phyloP scores from a whole-genome alignment of 2,329 filamentous ascomycete species.

The Arthrobotrys entomopaga region DNA sequence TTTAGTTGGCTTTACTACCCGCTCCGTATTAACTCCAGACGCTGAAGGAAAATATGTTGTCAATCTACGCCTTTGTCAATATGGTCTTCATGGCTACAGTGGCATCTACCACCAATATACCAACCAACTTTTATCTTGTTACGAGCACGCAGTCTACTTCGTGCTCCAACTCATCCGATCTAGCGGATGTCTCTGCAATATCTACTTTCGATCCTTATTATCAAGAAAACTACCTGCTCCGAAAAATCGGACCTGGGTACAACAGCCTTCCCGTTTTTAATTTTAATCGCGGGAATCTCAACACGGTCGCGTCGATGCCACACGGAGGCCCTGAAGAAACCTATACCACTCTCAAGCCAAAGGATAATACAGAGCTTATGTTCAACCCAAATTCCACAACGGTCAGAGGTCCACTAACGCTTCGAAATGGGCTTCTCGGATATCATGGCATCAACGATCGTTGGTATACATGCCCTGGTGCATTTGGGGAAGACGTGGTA shows the following conservation, averaged over 20 bases:
- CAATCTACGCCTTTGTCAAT: too few relatives aligned
- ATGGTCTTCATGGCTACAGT: too few relatives aligned
- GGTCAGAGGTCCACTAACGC: conserved; percentile 20
- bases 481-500: conserved; percentile 33
- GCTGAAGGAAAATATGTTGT: too few relatives aligned
- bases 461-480: conserved; percentile 29
- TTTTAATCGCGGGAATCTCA: conserved; percentile 21
- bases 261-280: conserved; percentile 26
- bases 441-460: conserved; percentile 29
- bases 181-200: conserved; percentile 22
- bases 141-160: conserved; percentile 15
- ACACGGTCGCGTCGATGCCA: conserved; percentile 19
- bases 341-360: conserved; percentile 20
- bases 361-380: conserved; percentile 25
- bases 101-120: conserved; percentile 21
- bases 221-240: conserved; percentile 32
- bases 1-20: too few relatives aligned
- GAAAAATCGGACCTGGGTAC: conserved; percentile 30
- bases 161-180: conserved; percentile 17
- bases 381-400: conserved; percentile 24
- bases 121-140: conserved; percentile 26
- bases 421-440: conserved; percentile 23
- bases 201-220: conserved; percentile 39
- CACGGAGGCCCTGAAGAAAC: conserved; percentile 28
- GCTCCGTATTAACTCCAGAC: too few relatives aligned